Evolutionary conservation across 352 stramenopile species (phyloP), one percentile per base, ranked within the genome.

Genomic region (Albugo laibachii): DNA sequence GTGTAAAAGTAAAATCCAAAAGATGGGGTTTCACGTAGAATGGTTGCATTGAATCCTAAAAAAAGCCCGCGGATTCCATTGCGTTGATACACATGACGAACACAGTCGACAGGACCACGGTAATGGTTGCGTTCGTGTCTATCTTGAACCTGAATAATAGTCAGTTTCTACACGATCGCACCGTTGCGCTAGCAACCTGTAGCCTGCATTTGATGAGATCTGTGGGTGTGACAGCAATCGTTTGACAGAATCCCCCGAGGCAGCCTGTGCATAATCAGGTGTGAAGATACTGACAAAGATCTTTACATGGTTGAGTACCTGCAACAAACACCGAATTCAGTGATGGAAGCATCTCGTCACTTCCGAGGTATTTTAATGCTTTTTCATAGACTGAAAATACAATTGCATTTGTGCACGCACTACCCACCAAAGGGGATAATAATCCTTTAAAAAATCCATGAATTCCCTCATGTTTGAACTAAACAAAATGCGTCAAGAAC

Each of bases 401-500:
- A 49, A 88, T 77, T 21, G 78, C 78, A 54, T 86, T 92, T n/a
- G 73, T 87, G 49, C 69, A 80, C 14, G 76, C 75, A 45, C 73
- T 92, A 36, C 75, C 74, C 36, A 92, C 65, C 12, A 92, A 61
- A 39, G 78, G 78, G 24, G 78, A 92, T 31, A 62, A 53, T 64
- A 92, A 71, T 39, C 78, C 78, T 52, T 88, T 92, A 66, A 88
- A 92, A 50, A 88, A 85, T 1, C 78, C 78, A 0, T 61, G 63
- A 37, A 65, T 55, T 2, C 78, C 75, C 66, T 92, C 78, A 65
- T 87, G 68, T 16, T 57, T 59, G 37, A 65, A 66, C 63, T 77
- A 52, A 6, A 48, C 37, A 11, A 16, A 41, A 10, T 24, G 43
- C 8, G 39, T 49, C 31, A 13, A 24, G 3, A 58, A 48, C 14